Evolutionary conservation across 192 early-diverging fungal species (phyloP).

Genomic region (Phlyctochytrium arcticum): DNA sequence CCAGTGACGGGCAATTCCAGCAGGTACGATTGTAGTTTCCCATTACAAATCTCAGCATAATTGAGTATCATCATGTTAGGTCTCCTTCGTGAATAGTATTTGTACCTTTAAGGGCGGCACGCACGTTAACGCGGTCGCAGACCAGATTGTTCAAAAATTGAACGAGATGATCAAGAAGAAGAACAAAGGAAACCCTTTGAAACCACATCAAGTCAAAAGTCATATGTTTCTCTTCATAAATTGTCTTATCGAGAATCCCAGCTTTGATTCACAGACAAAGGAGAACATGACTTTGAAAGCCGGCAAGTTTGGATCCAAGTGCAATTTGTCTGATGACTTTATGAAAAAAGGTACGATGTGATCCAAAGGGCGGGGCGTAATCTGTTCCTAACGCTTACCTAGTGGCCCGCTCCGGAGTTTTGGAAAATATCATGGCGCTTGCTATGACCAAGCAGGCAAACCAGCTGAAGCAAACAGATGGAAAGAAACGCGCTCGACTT

Average conservation of each 20-base stretch:
- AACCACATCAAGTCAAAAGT: slow-evolving; percentile 79
- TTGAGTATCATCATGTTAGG: slow-evolving; percentile 20
- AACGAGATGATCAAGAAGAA: slow-evolving; percentile 68
- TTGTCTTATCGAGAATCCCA: slow-evolving; percentile 85
- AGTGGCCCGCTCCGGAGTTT: slow-evolving; percentile 75
- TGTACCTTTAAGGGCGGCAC: slow-evolving; percentile 92
- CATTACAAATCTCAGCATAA: background rate
- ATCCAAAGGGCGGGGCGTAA: background rate
- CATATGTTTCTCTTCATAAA: slow-evolving; percentile 95
- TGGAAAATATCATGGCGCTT: slow-evolving; percentile 74
- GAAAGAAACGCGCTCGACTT: slow-evolving; percentile 46
- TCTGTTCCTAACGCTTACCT: background rate
- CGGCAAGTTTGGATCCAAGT: slow-evolving; percentile 77
- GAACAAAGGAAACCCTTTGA: slow-evolving; percentile 59
- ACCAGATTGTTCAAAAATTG: slow-evolving; percentile 72
- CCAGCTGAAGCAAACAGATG: slow-evolving; percentile 72
- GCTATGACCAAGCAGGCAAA: slow-evolving; percentile 36
- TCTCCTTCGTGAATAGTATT: slow-evolving; percentile 96
- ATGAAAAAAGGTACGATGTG: slow-evolving; percentile 61
- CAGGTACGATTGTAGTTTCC: slow-evolving; percentile 54
- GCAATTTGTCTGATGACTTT: slow-evolving; percentile 70
- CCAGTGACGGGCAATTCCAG: slow-evolving; percentile 91
- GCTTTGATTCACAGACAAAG: slow-evolving; percentile 98
- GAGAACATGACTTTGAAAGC: slow-evolving; percentile 83
- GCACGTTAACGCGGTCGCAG: slow-evolving; percentile 73